Evolutionary conservation across 2,329 filamentous ascomycete species (phyloP).

Genomic region (Coniochaeta hoffmannii): DNA sequence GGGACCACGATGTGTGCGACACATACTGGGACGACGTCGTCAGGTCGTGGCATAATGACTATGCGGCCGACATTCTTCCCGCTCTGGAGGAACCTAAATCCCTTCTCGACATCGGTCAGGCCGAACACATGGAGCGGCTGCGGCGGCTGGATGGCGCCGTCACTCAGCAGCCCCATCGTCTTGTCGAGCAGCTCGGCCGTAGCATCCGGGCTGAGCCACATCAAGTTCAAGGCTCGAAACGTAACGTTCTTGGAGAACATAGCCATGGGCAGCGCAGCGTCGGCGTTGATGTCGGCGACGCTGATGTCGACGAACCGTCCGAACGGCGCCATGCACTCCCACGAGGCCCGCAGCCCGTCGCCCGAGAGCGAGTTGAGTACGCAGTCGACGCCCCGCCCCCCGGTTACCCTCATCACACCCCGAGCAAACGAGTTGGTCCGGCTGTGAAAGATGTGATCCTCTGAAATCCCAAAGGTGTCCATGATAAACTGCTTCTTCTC

Average conservation of each 20-base stretch:
- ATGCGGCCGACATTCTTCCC: slow-evolving; percentile 35
- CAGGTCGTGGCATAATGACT: slow-evolving; percentile 12
- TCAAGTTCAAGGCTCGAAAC: slow-evolving; percentile 25
- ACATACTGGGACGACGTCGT: slow-evolving; percentile 19
- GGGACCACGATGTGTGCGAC: not conserved
- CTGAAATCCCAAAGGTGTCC: slow-evolving; percentile 20
- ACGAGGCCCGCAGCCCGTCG: slow-evolving; percentile 32
- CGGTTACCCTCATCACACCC: slow-evolving; percentile 18
- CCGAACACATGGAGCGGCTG: slow-evolving; percentile 17
- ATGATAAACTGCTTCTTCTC: slow-evolving; percentile 27
- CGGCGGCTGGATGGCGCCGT: slow-evolving; percentile 16
- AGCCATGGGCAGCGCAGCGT: slow-evolving; percentile 31
- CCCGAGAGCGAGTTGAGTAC: slow-evolving; percentile 34
- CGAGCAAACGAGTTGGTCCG: slow-evolving; percentile 22
- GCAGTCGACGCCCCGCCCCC: slow-evolving; percentile 24
- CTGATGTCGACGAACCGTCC: slow-evolving; percentile 40
- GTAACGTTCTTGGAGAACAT: slow-evolving; percentile 29
- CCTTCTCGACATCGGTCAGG: slow-evolving; percentile 20
- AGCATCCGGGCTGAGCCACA: slow-evolving; percentile 11
- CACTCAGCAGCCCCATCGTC: slow-evolving; percentile 5
- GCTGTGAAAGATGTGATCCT: slow-evolving; percentile 25
- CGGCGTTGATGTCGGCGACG: slow-evolving; percentile 29
- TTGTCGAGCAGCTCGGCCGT: slow-evolving; percentile 3
- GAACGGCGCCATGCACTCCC: slow-evolving; percentile 33
- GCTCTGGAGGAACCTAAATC: slow-evolving; percentile 32